Conservation (phyloP, 148 eudicot species). For the Rhododendron williamsianum region DNA sequence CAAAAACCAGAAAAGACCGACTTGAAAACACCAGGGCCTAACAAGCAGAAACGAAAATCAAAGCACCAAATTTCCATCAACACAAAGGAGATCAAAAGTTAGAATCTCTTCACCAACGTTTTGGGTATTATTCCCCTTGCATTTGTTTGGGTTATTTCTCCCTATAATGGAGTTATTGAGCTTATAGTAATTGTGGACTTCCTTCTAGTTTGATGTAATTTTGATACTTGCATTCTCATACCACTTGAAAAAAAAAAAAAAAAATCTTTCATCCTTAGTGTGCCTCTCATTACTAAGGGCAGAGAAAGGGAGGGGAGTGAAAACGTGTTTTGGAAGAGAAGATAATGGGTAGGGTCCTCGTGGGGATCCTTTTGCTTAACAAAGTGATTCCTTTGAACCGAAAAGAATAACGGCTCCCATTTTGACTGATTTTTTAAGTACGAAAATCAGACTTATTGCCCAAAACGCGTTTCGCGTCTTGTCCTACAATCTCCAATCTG, state of each 20-base stretch:
- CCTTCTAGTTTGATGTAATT: no score
- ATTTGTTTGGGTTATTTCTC: no score
- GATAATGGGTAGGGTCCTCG: slow-evolving; percentile 5
- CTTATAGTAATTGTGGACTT: no score
- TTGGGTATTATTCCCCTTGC: not conserved
- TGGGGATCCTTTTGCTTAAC: not conserved
- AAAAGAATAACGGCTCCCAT: slow-evolving; percentile 1
- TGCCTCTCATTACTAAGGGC: not conserved
- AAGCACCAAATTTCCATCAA: no score
- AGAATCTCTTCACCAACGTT: not conserved
- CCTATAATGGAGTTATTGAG: no score
- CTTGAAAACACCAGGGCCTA: no score
- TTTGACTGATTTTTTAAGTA: not conserved
- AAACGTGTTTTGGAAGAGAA: not conserved
- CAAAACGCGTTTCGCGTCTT: not conserved
- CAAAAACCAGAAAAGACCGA: no score
- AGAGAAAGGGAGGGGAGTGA: not conserved
- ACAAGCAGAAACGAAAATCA: no score
- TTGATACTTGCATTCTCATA: no score
- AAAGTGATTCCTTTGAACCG: not conserved
- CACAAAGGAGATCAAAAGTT: no score
- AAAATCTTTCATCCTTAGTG: not conserved
- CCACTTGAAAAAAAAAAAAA: not conserved
- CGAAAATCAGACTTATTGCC: not conserved
- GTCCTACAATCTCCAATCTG: not conserved